Evolutionary conservation across 2,329 filamentous ascomycete species (phyloP).

Genomic region (Calycina marina): DNA sequence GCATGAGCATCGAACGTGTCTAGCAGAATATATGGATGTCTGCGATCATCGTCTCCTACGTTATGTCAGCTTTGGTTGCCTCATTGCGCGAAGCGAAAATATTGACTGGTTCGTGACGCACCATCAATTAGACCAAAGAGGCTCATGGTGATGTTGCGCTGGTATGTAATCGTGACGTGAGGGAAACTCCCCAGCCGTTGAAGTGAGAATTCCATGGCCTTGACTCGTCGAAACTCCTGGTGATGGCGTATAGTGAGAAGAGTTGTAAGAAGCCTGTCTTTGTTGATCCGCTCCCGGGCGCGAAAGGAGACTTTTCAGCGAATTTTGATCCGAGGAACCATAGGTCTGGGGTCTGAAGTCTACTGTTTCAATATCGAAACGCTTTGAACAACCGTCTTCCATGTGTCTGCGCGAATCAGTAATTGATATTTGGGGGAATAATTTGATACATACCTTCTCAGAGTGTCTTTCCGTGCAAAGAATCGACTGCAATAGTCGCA

Average conservation of each 20-base stretch:
- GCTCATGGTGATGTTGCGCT: too few species aligned
- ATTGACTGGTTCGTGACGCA: too few species aligned
- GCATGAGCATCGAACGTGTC: too few species aligned
- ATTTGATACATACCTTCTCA: constrained; percentile 44
- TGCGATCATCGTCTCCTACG: too few species aligned
- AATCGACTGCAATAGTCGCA: constrained; percentile 57
- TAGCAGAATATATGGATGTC: too few species aligned
- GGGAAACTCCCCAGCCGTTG: too few species aligned
- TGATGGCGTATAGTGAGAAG: constrained; percentile 13
- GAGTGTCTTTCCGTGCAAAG: constrained; percentile 71
- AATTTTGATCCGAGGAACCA: constrained; percentile 6
- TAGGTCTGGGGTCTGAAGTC: constrained; percentile 20
- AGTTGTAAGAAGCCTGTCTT: constrained; percentile 16
- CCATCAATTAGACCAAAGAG: too few species aligned
- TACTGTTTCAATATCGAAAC: constrained; percentile 31
- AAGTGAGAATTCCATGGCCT: too few species aligned
- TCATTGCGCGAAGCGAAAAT: too few species aligned
- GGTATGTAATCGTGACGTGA: too few species aligned
- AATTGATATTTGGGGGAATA: constrained; percentile 2
- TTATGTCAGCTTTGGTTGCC: too few species aligned
- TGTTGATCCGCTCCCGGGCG: constrained; percentile 8
- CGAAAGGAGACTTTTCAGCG: constrained; percentile 8
- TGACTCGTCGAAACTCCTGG: constrained; percentile 8
- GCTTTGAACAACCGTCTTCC: constrained; percentile 60
- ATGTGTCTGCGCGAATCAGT: constrained; percentile 42